These are phyloP conservation scores for Trichosanthes cucumerina DNA, from an alignment of 306 rosid genomes.

Conservation along the genomic window DNA sequence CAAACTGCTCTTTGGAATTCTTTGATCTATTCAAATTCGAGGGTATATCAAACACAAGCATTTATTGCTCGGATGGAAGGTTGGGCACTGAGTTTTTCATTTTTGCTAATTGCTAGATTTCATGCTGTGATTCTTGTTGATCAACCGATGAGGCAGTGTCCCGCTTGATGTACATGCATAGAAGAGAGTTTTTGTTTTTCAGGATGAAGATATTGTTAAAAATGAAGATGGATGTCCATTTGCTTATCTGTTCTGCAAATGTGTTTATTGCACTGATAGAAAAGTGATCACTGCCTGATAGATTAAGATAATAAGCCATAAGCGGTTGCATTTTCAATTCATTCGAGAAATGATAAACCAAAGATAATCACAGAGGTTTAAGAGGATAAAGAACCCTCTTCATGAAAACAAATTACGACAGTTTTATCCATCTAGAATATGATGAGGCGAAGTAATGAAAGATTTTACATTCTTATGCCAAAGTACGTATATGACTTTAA, in stretches of 20 bases:
- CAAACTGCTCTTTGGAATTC: background rate
- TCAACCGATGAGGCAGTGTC: background rate
- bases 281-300: background rate
- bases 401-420: background rate
- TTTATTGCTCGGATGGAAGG: background rate
- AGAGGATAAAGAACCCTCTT: background rate
- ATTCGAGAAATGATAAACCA: background rate
- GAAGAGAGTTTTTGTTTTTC: background rate
- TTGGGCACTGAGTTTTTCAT: background rate
- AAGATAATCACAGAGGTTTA: background rate
- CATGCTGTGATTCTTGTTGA: background rate
- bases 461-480: background rate
- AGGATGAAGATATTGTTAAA: background rate
- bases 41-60: background rate
- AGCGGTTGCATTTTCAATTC: background rate
- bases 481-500: background rate
- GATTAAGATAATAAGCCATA: background rate
- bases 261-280: background rate
- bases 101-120: background rate
- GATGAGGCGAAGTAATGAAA: background rate
- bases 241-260: background rate
- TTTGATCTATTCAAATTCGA: background rate
- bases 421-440: background rate
- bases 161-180: background rate
- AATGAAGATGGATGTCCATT: background rate